Evolutionary conservation across 148 eudicot genomes (phyloP).

Genomic region (Linanthus parryae): DNA sequence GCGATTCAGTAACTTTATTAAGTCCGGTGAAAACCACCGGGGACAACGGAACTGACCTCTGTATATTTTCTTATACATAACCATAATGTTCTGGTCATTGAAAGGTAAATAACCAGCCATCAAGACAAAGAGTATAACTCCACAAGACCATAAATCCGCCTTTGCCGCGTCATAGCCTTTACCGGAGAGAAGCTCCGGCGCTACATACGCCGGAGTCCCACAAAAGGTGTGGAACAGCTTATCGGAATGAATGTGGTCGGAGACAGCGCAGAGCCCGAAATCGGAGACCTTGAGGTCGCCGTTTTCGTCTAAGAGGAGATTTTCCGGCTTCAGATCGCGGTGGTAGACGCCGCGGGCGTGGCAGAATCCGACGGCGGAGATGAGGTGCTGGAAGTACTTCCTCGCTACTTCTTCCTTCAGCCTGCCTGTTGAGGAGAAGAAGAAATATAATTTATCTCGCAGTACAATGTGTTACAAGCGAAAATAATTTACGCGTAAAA

Average conservation of each 20-base stretch:
- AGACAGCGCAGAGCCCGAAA: conserved; percentile 14
- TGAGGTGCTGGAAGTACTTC: conserved; percentile 14
- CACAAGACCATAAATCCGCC: conserved; percentile 16
- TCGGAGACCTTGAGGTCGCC: conserved; percentile 16
- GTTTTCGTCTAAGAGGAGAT: conserved; percentile 12
- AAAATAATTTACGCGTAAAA: too few relatives aligned
- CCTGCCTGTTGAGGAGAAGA: too few relatives aligned
- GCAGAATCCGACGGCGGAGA: conserved; percentile 15
- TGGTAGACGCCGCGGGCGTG: conserved; percentile 17
- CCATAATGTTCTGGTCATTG: conserved; percentile 14
- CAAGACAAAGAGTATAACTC: conserved; percentile 10
- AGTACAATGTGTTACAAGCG: too few relatives aligned
- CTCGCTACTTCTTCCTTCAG: conserved; percentile 13
- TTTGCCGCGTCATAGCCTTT: conserved; percentile 15
- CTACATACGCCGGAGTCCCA: conserved; percentile 18
- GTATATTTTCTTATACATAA: conserved; percentile 16
- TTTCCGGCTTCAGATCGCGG: conserved; percentile 15
- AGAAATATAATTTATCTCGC: too few relatives aligned
- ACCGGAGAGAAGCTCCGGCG: conserved; percentile 13
- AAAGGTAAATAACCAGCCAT: conserved; percentile 19
- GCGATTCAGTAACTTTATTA: conserved; percentile 25
- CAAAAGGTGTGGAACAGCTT: conserved; percentile 16
- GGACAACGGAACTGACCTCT: conserved; percentile 16
- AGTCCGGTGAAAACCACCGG: conserved; percentile 46
- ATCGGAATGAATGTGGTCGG: conserved; percentile 11